phyloP scores from a whole-genome alignment of 208 protist genomes.

The Leishmania mexicana region DNA sequence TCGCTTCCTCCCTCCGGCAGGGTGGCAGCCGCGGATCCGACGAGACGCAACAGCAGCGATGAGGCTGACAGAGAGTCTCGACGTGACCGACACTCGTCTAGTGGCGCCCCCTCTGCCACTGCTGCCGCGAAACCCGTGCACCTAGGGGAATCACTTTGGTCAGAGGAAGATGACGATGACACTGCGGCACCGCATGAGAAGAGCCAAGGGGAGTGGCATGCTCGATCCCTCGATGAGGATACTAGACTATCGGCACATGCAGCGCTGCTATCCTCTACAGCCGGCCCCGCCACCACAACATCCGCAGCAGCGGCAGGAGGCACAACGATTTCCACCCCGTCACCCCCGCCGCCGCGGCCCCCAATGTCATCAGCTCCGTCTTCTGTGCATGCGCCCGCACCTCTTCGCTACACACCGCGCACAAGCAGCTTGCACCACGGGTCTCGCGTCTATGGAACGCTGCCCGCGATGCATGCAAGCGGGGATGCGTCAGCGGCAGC shows the following conservation, averaged over 20 bases:
- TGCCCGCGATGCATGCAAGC: not conserved
- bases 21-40: not conserved
- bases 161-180: not conserved
- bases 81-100: too few relatives aligned
- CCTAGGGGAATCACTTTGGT: constrained; percentile 1
- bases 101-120: not conserved
- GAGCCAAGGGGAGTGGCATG: not conserved
- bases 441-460: not conserved
- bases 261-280: not conserved
- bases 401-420: constrained; percentile 1
- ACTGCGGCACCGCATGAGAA: not conserved
- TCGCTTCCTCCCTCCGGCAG: not conserved
- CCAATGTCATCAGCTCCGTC: not conserved
- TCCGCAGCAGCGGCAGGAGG: constrained; percentile 2
- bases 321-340: not conserved
- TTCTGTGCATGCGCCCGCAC: not conserved
- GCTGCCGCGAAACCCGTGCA: not conserved
- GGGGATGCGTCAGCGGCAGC: not conserved
- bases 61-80: not conserved
- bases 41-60: not conserved
- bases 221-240: not conserved
- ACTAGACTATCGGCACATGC: not conserved
- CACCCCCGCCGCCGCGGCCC: not conserved
- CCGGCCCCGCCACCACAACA: not conserved
- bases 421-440: not conserved